Evolutionary conservation across 441 rosid genomes (phyloP), one percentile per base, ranked within the genome.

Genomic region (Arabidopsis lyrata): DNA sequence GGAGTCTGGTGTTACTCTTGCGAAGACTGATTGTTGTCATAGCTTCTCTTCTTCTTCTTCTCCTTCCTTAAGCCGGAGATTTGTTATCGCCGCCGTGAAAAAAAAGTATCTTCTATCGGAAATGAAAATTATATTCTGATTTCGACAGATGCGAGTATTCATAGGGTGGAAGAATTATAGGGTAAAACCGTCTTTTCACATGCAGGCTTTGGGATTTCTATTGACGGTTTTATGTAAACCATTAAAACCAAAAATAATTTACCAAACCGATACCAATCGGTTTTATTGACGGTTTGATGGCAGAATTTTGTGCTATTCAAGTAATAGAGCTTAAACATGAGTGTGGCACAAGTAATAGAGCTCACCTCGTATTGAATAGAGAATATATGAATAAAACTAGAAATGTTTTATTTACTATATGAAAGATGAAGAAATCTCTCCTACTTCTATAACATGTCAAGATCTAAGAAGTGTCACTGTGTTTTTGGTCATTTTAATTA

Each of bases 1-100:
- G 96, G 0, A 95, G 97, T 0, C 99, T 89, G 0, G 99, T 86
- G 82, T 92, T 95, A 42, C 85, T 83, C 77, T 95, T 95, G 8
- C 99, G 94, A 20, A 89, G 86, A 78, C 83, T 88, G 75, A 90
- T 86, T 18, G 93, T 63, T 24, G 97, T 77, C 96, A 90, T 90
- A 27, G 39, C 27, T 64, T 10, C 34, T 54, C 65, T 54, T 55
- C 56, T 66, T 58, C 74, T 62, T 15, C 53, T 45, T 13, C 31
- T 72, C 7, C 36, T 63, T 49, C 54, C 48, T 20, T 54, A 2
- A 29, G 59, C 65, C 73, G 76, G 39, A 1, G 70, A 35, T 16
- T 72, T 65, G 12, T 57, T 29, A 2, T 5, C 55, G 81, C 9
- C 54, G 77, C 69, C 20, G 69, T 59, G 56, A 35, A 74, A 61